Base-by-base conservation (phyloP, 805 yeast species). In the Brettanomyces naardenensis region DNA sequence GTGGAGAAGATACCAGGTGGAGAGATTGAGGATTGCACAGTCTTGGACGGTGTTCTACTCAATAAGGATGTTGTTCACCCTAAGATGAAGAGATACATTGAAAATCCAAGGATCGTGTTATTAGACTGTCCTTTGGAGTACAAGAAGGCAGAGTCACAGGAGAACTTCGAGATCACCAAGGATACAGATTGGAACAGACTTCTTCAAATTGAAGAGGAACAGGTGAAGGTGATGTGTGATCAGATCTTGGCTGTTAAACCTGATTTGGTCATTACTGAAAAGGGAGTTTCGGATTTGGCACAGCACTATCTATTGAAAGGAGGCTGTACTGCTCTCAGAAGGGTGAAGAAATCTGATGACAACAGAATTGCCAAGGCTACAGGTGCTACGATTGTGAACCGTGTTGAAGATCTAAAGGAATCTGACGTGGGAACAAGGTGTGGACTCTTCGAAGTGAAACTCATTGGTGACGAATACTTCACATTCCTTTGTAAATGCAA, bases 61-160 rank as follows among this genome's bases (percentile, higher is more conserved):
- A 92, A 92, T 68, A 92, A 92, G 64, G 99, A 92, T 58, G 94
- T 92, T 41, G 88, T 94, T n/a, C 99, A 92, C 64, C 98, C 99
- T 45, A 88, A 89, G 62, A 92, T 92, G 99, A 80, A 80, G 51
- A 79, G 99, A 59, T 56, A 68, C 51, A 83, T 92, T 49, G 84
- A 81, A 58, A 84, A 87, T 54, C 99, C 99, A 36, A 75, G 90
- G 46, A 76, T 92, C 39, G 74, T 92, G 15, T 71, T 92, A 48
- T 71, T 92, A 50, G 99, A 92, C 65, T 89, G 97, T 64, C 97
- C 99, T 10, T 71, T 92, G 52, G 99, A 92, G 65, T 92, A 92
- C 68, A 92, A 92, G 68, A 92, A 92, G 72, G 99, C 98, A 47
- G 99, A 92, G 66, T 88, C 97, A 3, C 98, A 92, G 63, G 92